Evolutionary conservation across 169 alveolate species (phyloP).

Genomic region (Babesia gibsoni): DNA sequence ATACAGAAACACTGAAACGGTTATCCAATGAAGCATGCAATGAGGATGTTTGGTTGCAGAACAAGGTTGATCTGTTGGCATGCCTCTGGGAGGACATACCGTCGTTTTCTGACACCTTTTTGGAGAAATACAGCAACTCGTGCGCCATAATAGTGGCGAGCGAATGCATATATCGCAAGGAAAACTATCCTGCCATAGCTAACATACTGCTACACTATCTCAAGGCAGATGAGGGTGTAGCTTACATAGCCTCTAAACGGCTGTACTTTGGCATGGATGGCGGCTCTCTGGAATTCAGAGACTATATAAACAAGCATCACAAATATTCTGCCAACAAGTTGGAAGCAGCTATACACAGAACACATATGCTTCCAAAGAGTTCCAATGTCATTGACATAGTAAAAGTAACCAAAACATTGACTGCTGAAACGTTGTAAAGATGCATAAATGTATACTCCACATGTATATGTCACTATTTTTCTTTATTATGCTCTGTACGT

Average conservation of each 20-base stretch:
- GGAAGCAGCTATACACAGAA: slow-evolving; percentile 10
- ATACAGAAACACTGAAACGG: too few species aligned
- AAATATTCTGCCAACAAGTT: neutral
- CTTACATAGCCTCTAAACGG: slow-evolving; percentile 61
- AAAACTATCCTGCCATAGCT: slow-evolving; percentile 35
- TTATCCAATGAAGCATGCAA: neutral
- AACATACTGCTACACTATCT: slow-evolving; percentile 11
- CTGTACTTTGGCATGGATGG: slow-evolving; percentile 63
- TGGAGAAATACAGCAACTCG: neutral
- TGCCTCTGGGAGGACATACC: slow-evolving; percentile 40
- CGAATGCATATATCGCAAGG: slow-evolving; percentile 57
- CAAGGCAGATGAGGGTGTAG: slow-evolving; percentile 27
- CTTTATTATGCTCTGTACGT: neutral
- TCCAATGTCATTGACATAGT: slow-evolving; percentile 50
- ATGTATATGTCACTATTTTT: neutral
- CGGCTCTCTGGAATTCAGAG: slow-evolving; percentile 53
- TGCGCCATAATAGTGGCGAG: slow-evolving; percentile 41
- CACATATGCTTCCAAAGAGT: slow-evolving; percentile 28
- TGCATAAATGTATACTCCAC: neutral
- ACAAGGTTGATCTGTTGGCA: neutral
- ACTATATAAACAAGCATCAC: neutral
- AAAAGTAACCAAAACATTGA: neutral
- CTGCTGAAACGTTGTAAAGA: neutral
- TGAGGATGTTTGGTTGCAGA: too few species aligned
- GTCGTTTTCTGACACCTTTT: neutral